phyloP scores from a whole-genome alignment of 2,329 filamentous ascomycete species.

The Sporothrix phasma region DNA sequence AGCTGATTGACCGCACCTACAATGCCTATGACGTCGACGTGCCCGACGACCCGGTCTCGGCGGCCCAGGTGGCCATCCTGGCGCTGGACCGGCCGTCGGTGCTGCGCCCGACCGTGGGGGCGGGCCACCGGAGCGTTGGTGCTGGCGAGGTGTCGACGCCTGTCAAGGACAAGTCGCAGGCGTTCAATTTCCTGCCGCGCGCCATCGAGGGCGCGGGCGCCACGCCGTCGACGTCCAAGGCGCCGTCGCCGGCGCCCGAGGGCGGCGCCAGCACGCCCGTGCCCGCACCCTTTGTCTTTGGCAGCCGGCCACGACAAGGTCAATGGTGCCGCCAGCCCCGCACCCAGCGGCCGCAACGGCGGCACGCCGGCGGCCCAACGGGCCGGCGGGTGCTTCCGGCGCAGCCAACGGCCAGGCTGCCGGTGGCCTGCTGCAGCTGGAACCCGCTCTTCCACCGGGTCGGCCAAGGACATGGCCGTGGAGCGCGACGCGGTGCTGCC shows the following conservation, averaged over 20 bases:
- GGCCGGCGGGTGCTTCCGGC: slow-evolving; percentile 9
- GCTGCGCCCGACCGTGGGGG: slow-evolving; percentile 27
- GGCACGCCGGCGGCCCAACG: slow-evolving; percentile 33
- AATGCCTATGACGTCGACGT: slow-evolving; percentile 84
- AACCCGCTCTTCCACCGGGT: slow-evolving; percentile 34
- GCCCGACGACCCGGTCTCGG: slow-evolving; percentile 80
- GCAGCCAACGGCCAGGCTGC: not conserved
- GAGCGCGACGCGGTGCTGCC: slow-evolving; percentile 76
- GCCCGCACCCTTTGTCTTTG: slow-evolving; percentile 47
- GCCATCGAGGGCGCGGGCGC: slow-evolving; percentile 40
- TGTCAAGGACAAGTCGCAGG: slow-evolving; percentile 53
- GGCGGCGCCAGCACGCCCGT: slow-evolving; percentile 54
- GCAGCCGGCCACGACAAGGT: slow-evolving; percentile 35
- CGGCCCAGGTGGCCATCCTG: slow-evolving; percentile 64
- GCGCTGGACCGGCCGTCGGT: slow-evolving; percentile 51
- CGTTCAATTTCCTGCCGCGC: slow-evolving; percentile 60
- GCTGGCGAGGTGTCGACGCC: slow-evolving; percentile 41
- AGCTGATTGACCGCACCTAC: slow-evolving; percentile 75
- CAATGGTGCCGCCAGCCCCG: slow-evolving; percentile 41
- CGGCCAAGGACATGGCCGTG: slow-evolving; percentile 44
- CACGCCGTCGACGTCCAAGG: slow-evolving; percentile 76
- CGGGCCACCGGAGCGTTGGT: slow-evolving; percentile 32
- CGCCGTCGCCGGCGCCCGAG: slow-evolving; percentile 80
- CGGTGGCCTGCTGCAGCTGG: slow-evolving; percentile 8
- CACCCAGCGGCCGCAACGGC: slow-evolving; percentile 43